Percentiles rank a stretch among this genome's conserved stretches.
Evolutionary conservation across 805 yeast species (phyloP).

Genomic region (Ogataea kodamae): DNA sequence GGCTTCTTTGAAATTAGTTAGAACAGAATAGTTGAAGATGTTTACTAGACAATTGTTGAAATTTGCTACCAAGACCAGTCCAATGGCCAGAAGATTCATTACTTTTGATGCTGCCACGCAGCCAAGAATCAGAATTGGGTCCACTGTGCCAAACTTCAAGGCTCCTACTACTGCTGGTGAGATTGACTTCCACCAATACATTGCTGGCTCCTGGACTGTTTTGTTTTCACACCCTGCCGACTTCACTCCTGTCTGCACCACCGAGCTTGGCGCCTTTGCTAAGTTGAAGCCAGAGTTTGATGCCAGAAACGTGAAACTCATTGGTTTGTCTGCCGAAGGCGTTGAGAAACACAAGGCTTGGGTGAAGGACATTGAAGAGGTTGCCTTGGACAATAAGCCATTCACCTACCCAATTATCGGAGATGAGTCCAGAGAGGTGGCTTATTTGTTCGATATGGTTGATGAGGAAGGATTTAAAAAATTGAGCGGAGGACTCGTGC

Average conservation of each 20-base stretch:
- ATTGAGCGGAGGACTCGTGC: slow-evolving; percentile 66
- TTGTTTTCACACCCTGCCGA: slow-evolving; percentile 95
- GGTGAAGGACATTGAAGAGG: slow-evolving; percentile 90
- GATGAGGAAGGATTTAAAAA: slow-evolving; percentile 80
- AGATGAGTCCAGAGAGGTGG: slow-evolving; percentile 79
- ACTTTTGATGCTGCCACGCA: slow-evolving; percentile 52
- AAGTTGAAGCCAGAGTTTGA: slow-evolving; percentile 84
- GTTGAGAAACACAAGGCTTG: slow-evolving; percentile 77
- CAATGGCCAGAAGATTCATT: slow-evolving; percentile 29
- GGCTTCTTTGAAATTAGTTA: too few relatives aligned
- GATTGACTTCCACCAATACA: slow-evolving; percentile 81
- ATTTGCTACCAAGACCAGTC: slow-evolving; percentile 13
- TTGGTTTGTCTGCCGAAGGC: slow-evolving; percentile 86
- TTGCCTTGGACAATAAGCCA: slow-evolving; percentile 60
- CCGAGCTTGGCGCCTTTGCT: slow-evolving; percentile 93
- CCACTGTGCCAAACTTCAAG: slow-evolving; percentile 82
- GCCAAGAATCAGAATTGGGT: slow-evolving; percentile 73
- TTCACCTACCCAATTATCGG: slow-evolving; percentile 90
- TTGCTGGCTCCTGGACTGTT: slow-evolving; percentile 84
- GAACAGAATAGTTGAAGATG: slow-evolving; percentile 12
- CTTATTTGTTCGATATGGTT: slow-evolving; percentile 82
- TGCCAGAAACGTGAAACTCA: slow-evolving; percentile 79
- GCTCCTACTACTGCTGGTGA: slow-evolving; percentile 81
- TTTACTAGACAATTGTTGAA: slow-evolving; percentile 23
- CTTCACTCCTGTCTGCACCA: slow-evolving; percentile 95